Conservation (phyloP, 2,329 filamentous ascomycete species). For the Pleomassaria siparia region DNA sequence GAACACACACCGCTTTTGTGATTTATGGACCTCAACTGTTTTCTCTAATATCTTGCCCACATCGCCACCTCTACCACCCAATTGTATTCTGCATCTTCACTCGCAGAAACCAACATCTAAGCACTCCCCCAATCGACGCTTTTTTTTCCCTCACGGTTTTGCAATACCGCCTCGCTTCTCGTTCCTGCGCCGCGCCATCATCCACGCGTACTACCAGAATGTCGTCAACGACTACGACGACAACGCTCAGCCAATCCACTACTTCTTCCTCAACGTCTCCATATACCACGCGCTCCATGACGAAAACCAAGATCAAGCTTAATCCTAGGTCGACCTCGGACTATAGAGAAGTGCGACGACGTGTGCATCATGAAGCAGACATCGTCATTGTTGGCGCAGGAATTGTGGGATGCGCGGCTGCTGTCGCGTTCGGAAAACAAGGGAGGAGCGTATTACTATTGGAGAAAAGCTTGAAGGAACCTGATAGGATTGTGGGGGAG, state of each 20-base stretch:
- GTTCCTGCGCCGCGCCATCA: neutral
- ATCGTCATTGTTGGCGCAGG: conserved; percentile 92
- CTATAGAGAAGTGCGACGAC: conserved; percentile 49
- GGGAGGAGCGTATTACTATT: conserved; percentile 88
- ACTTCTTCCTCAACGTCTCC: neutral
- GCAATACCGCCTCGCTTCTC: neutral
- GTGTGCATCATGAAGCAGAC: conserved; percentile 66
- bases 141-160: neutral
- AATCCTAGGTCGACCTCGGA: conserved; percentile 20
- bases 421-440: conserved; percentile 82
- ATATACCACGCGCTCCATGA: neutral
- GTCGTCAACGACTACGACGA: conserved; percentile 5
- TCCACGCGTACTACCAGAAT: neutral
- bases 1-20: conserved; percentile 23
- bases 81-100: no score
- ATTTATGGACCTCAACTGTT: conserved; percentile 10
- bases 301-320: conserved; percentile 11
- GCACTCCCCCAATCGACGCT: no score
- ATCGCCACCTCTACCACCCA: conserved; percentile 20
- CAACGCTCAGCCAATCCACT: neutral
- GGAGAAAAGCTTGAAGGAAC: conserved; percentile 86
- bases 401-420: conserved; percentile 83
- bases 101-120: no score
- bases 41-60: conserved; percentile 28
- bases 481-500: conserved; percentile 94